These are phyloP conservation scores for Krasilnikovozyma curviuscula DNA, from an alignment of 768 basidiomycete species.

Conservation along the genomic window DNA sequence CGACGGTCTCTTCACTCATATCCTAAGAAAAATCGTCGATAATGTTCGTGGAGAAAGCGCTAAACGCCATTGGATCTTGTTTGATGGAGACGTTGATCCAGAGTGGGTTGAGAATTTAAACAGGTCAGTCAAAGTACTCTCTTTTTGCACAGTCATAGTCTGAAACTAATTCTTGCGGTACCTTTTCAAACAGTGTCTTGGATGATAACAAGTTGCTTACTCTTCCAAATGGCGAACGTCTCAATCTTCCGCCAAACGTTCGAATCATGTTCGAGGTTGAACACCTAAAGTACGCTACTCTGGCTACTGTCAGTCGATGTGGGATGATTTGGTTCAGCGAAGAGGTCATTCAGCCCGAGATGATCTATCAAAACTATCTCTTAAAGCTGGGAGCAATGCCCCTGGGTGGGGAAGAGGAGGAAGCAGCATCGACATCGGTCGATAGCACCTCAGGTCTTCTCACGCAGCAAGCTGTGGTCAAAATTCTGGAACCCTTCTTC, in stretches of 20 bases:
- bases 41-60: slow-evolving; percentile 93
- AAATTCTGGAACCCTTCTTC: slow-evolving; percentile 64
- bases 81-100: slow-evolving; percentile 97
- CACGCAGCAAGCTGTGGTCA: slow-evolving; percentile 56
- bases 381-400: slow-evolving; percentile 51
- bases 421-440: slow-evolving; percentile 29
- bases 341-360: slow-evolving; percentile 70
- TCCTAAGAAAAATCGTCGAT: slow-evolving; percentile 91
- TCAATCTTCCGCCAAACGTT: slow-evolving; percentile 88
- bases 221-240: slow-evolving; percentile 89
- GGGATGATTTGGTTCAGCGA: slow-evolving; percentile 99
- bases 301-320: slow-evolving; percentile 96
- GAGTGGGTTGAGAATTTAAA: slow-evolving; percentile 99
- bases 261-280: slow-evolving; percentile 99
- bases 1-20: slow-evolving; percentile 93
- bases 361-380: slow-evolving; percentile 83
- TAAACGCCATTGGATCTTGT: slow-evolving; percentile 97
- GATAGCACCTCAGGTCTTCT: slow-evolving; percentile 33
- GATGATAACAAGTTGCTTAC: slow-evolving; percentile 98
- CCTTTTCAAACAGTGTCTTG: slow-evolving; percentile 46
- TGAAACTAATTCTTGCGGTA: not conserved
- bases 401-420: slow-evolving; percentile 74
- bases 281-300: slow-evolving; percentile 86
- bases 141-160: not conserved
- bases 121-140: slow-evolving; percentile 41